phyloP scores from a whole-genome alignment of 176 grass and related monocot genomes.

The Juncus inflexus region DNA sequence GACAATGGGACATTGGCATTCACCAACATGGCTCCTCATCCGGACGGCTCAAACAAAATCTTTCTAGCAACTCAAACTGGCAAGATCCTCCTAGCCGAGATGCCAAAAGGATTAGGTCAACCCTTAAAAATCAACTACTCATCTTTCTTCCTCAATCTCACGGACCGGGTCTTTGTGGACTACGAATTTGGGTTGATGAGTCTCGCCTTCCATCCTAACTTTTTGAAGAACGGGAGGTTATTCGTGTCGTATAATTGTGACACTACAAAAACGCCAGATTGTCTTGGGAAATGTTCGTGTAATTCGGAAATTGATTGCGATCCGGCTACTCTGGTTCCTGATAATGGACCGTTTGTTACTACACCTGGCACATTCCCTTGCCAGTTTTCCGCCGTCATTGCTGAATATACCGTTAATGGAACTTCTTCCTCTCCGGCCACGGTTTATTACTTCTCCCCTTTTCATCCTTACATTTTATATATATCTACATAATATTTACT shows the following conservation, averaged over 20 bases:
- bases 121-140: slow-evolving; percentile 32
- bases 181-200: slow-evolving; percentile 58
- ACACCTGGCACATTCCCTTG: slow-evolving; percentile 28
- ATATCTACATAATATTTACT: no score
- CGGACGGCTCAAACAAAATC: slow-evolving; percentile 64
- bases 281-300: slow-evolving; percentile 78
- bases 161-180: slow-evolving; percentile 62
- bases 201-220: slow-evolving; percentile 75
- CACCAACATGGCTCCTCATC: slow-evolving; percentile 73
- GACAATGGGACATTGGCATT: slow-evolving; percentile 69
- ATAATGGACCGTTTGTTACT: slow-evolving; percentile 33
- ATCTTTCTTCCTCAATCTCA: slow-evolving; percentile 69
- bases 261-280: slow-evolving; percentile 47
- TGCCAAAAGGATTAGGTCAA: slow-evolving; percentile 41
- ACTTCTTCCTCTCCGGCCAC: slow-evolving; percentile 30
- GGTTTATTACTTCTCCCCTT: slow-evolving; percentile 2
- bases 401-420: slow-evolving; percentile 36
- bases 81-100: slow-evolving; percentile 62
- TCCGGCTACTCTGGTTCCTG: slow-evolving; percentile 44
- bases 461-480: slow-evolving; percentile 10
- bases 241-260: slow-evolving; percentile 98
- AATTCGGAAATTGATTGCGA: slow-evolving; percentile 67
- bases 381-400: slow-evolving; percentile 31
- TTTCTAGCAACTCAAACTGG: slow-evolving; percentile 60
- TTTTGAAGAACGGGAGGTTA: slow-evolving; percentile 62